Conservation (phyloP, 75 land plant genomes). For the Cunninghamia lanceolata region DNA sequence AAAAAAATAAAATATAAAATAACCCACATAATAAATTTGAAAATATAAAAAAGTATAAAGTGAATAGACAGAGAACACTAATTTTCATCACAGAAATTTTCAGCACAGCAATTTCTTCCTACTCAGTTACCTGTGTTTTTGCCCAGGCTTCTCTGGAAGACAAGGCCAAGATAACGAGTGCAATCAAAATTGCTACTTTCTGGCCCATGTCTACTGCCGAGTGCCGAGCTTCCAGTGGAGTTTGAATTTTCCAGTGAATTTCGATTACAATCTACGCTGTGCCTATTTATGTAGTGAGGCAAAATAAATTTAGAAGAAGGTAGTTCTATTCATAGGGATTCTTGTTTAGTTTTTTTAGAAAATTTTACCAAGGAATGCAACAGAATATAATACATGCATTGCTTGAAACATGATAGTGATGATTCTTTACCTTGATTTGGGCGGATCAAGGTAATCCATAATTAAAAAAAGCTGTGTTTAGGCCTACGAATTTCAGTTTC, state of each 20-base stretch:
- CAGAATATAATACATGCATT: not conserved
- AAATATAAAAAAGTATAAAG: too few species aligned
- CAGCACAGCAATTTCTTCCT: too few species aligned
- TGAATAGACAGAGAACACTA: too few species aligned
- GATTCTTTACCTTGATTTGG: too few species aligned
- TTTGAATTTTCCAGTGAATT: not conserved
- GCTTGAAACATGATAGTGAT: too few species aligned
- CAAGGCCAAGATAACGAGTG: not conserved
- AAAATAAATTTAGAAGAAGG: not conserved
- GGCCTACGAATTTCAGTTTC: too few species aligned
- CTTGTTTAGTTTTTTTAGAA: not conserved
- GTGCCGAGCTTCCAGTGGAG: too few species aligned
- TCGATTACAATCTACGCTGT: not conserved
- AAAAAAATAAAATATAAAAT: too few species aligned
- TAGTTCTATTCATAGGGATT: not conserved
- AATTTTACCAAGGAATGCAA: not conserved
- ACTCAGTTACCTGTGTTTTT: not conserved
- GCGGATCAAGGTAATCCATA: too few species aligned
- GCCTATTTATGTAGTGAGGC: not conserved
- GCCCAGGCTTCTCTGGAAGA: not conserved
- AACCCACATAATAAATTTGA: too few species aligned
- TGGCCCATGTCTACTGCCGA: not conserved
- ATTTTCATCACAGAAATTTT: too few species aligned
- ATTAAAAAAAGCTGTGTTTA: too few species aligned
- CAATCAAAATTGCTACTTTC: not conserved